Percentiles rank a stretch among this genome's conserved stretches.
Evolutionary conservation across 805 yeast species (phyloP).

Genomic region (Cephaloascus fragrans): DNA sequence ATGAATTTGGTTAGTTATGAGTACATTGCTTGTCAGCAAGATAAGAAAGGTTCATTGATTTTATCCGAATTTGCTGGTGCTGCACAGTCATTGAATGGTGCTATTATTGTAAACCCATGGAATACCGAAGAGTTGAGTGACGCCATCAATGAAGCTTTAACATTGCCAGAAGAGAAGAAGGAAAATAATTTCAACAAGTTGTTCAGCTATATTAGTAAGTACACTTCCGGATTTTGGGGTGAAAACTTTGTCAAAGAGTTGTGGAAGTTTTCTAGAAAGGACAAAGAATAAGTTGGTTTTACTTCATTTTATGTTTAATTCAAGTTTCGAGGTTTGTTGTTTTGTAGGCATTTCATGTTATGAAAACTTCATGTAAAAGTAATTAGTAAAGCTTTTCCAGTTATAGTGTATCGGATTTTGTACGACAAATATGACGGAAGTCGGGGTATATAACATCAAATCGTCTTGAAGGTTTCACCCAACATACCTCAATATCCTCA

Average conservation of each 20-base stretch:
- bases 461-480: too few species aligned
- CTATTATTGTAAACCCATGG: constrained; percentile 95
- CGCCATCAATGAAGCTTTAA: constrained; percentile 78
- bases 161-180: constrained; percentile 76
- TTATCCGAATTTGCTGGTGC: constrained; percentile 97
- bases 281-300: constrained; percentile 15
- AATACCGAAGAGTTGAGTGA: constrained; percentile 88
- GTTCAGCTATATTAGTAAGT: constrained; percentile 82
- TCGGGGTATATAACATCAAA: too few species aligned
- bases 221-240: constrained; percentile 96
- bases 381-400: too few species aligned
- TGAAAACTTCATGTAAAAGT: too few species aligned
- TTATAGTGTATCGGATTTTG: too few species aligned
- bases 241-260: constrained; percentile 89
- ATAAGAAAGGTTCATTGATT: constrained; percentile 77
- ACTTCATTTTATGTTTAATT: constrained; percentile 4
- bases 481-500: too few species aligned
- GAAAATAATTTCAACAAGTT: constrained; percentile 71
- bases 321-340: constrained; percentile 14
- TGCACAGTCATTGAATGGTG: constrained; percentile 95
- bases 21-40: constrained; percentile 90
- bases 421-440: too few species aligned
- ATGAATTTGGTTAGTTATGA: constrained; percentile 96
- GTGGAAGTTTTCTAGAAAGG: constrained; percentile 24
- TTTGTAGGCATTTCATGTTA: too few species aligned